Evolutionary conservation across 345 rosid genomes (phyloP).

Genomic region (Lepidium aucheri): DNA sequence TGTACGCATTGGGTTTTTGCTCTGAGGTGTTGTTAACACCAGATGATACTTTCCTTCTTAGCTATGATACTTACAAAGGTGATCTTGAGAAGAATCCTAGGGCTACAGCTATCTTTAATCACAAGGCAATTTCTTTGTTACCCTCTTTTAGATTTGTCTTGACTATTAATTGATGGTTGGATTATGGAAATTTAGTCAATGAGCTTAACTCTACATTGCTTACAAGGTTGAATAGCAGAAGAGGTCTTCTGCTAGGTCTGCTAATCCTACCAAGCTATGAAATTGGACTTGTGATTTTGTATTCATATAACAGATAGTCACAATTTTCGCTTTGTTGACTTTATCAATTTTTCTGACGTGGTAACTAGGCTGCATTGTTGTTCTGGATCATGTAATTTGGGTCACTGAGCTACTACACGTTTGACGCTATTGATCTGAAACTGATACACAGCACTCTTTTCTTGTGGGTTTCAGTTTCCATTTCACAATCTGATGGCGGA

Average conservation of each 20-base stretch:
- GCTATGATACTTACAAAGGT: constrained; percentile 45
- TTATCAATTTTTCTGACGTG: too few relatives aligned
- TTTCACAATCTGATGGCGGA: constrained; percentile 57
- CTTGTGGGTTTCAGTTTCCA: constrained; percentile 44
- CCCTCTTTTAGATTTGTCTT: neutral
- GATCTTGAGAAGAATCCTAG: constrained; percentile 36
- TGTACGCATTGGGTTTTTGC: constrained; percentile 65
- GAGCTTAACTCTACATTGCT: too few relatives aligned
- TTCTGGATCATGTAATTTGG: neutral
- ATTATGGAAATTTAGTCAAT: neutral
- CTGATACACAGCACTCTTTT: neutral
- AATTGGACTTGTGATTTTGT: too few relatives aligned
- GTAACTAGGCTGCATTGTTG: neutral
- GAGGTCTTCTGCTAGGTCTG: neutral
- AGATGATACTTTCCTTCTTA: constrained; percentile 56
- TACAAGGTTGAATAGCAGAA: too few relatives aligned
- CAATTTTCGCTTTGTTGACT: too few relatives aligned
- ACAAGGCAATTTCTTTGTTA: constrained; percentile 37
- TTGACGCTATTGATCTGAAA: neutral
- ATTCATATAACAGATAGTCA: too few relatives aligned
- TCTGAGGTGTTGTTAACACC: constrained; percentile 63
- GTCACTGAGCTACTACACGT: neutral
- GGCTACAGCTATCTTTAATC: constrained; percentile 61
- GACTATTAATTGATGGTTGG: too few relatives aligned
- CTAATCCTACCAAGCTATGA: too few relatives aligned